A percentile compares a stretch with the other conserved stretches of the same genome.
phyloP scores from a whole-genome alignment of 75 land plant genomes.

The Cryptomeria japonica region DNA sequence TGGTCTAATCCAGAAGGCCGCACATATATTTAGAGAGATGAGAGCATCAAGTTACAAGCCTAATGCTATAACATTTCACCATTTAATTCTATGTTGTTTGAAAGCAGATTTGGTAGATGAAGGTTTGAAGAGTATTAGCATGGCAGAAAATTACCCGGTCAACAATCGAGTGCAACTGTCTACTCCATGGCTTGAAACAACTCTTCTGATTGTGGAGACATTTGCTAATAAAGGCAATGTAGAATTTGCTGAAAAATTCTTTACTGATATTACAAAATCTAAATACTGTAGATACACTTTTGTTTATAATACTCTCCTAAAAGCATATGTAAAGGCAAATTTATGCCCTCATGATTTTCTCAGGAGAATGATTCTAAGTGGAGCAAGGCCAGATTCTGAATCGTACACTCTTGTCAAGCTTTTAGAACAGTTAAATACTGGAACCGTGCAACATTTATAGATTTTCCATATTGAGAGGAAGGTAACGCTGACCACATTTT shows the following conservation, averaged over 20 bases:
- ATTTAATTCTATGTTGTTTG: conserved; percentile 74
- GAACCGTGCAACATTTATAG: not conserved
- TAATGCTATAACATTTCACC: conserved; percentile 72
- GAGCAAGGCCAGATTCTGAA: conserved; percentile 80
- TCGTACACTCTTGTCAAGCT: conserved; percentile 71
- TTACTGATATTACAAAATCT: conserved; percentile 50
- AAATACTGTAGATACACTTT: conserved; percentile 59
- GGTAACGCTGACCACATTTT: not conserved
- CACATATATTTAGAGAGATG: conserved; percentile 58
- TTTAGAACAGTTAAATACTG: conserved; percentile 33
- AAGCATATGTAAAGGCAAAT: conserved; percentile 78
- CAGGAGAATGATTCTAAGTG: conserved; percentile 71
- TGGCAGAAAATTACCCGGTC: conserved; percentile 31
- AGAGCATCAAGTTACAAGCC: conserved; percentile 42
- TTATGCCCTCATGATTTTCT: conserved; percentile 65
- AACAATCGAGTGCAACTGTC: conserved; percentile 44
- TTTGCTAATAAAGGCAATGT: conserved; percentile 81
- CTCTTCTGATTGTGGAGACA: conserved; percentile 52
- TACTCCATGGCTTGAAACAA: conserved; percentile 86
- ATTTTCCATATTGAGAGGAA: not conserved
- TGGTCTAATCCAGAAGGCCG: conserved; percentile 64
- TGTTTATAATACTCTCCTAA: conserved; percentile 70
- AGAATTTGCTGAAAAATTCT: conserved; percentile 55
- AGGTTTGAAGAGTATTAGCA: conserved; percentile 54
- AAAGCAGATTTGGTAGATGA: conserved; percentile 60